Conservation (phyloP, 495 filamentous ascomycete genomes). For the Hyaloscypha finlandica region DNA sequence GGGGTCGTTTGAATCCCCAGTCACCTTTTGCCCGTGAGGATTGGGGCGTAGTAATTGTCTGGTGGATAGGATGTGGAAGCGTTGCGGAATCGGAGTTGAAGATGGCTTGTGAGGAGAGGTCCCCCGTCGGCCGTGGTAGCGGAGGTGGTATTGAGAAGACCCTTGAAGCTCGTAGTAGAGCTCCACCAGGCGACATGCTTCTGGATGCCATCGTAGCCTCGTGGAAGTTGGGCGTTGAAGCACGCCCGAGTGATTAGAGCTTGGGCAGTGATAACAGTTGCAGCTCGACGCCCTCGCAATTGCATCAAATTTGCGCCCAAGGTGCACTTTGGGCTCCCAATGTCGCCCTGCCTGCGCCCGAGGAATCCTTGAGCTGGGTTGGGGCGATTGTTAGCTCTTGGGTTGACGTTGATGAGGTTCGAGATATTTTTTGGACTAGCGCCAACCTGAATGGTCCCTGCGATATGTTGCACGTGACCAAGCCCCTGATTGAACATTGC, state of each 20-base stretch:
- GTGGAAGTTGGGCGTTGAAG: slow-evolving; percentile 5
- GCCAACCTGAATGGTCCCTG: slow-evolving; percentile 4
- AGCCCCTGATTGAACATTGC: neutral
- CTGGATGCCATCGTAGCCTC: slow-evolving; percentile 28
- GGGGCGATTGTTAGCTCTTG: slow-evolving; percentile 15
- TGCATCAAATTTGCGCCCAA: slow-evolving; percentile 11
- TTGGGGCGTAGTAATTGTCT: slow-evolving; percentile 77
- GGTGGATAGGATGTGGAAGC: slow-evolving; percentile 74
- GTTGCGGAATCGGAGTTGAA: slow-evolving; percentile 68
- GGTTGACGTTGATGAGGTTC: slow-evolving; percentile 5
- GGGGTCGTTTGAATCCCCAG: slow-evolving; percentile 89
- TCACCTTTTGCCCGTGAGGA: slow-evolving; percentile 79
- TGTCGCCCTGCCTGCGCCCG: neutral
- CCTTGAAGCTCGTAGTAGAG: slow-evolving; percentile 60
- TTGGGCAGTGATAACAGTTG: neutral
- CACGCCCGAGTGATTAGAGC: neutral
- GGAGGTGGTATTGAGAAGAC: slow-evolving; percentile 57
- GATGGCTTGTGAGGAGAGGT: slow-evolving; percentile 40
- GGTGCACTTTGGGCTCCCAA: neutral
- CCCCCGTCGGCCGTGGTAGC: slow-evolving; percentile 44
- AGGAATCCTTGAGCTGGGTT: slow-evolving; percentile 3
- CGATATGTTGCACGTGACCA: neutral
- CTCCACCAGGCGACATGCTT: slow-evolving; percentile 55
- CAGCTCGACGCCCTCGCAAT: neutral
- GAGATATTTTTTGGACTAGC: neutral